Evolutionary conservation across 768 basidiomycete species (phyloP).

Genomic region (Galerina sulciceps): DNA sequence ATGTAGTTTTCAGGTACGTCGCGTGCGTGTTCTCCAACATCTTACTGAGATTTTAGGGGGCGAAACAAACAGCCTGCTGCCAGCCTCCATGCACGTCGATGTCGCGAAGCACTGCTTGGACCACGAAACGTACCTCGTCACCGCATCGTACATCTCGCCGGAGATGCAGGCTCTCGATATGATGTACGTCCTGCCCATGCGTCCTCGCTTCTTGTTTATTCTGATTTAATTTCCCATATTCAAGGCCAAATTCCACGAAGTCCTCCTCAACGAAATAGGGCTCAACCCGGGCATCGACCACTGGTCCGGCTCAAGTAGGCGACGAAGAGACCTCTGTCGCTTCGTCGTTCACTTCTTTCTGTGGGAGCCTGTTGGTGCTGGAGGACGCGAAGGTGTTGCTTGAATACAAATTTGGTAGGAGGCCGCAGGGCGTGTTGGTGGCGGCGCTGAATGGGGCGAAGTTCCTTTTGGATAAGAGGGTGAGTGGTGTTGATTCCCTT

Average conservation of each 20-base stretch:
- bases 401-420: constrained; percentile 95
- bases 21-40: background rate
- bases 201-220: too few relatives aligned
- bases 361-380: constrained; percentile 88
- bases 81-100: constrained; percentile 70
- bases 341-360: constrained; percentile 92
- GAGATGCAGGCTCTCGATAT: constrained; percentile 72
- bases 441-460: constrained; percentile 77
- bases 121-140: constrained; percentile 77
- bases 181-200: constrained; percentile 57
- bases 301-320: constrained; percentile 55
- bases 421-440: constrained; percentile 81
- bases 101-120: constrained; percentile 78
- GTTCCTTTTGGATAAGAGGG: constrained; percentile 63
- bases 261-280: constrained; percentile 89
- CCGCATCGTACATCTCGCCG: constrained; percentile 87
- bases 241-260: constrained; percentile 61
- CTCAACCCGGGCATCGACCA: constrained; percentile 92
- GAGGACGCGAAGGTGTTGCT: constrained; percentile 69
- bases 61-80: constrained; percentile 63
- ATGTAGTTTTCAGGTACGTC: constrained; percentile 83
- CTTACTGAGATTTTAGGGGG: background rate
- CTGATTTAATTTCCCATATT: too few relatives aligned
- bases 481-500: constrained; percentile 31
- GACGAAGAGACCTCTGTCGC: constrained; percentile 65